A percentile compares a stretch with the other conserved stretches of the same genome.
These are phyloP conservation scores for Pterula multifida DNA, from an alignment of 1,284 basidiomycete genomes.

Conservation along the genomic window DNA sequence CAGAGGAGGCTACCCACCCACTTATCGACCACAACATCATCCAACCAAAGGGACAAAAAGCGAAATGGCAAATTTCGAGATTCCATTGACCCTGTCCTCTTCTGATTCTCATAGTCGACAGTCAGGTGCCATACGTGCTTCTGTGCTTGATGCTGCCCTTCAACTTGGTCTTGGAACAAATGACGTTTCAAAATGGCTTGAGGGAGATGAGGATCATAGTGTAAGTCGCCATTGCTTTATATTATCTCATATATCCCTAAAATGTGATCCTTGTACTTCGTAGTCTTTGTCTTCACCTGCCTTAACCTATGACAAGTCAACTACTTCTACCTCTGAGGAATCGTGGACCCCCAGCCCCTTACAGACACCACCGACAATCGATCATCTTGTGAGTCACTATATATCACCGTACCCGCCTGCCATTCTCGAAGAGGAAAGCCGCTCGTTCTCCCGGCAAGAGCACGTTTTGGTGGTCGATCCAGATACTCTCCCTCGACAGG, in stretches of 20 bases:
- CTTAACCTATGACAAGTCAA: neutral
- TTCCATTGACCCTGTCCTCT: too few relatives aligned
- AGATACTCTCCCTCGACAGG: slow-evolving; percentile 15
- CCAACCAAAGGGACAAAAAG: too few relatives aligned
- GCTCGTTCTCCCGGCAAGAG: slow-evolving; percentile 7
- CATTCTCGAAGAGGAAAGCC: neutral
- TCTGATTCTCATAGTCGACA: slow-evolving; percentile 35
- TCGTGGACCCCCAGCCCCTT: neutral
- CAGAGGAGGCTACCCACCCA: too few relatives aligned
- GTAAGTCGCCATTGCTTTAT: neutral
- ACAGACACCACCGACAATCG: neutral
- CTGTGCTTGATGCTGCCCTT: slow-evolving; percentile 57
- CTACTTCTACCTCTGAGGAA: neutral
- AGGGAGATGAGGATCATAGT: slow-evolving; percentile 33
- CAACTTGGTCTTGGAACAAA: slow-evolving; percentile 48
- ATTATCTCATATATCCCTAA: slow-evolving; percentile 3
- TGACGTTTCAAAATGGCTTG: slow-evolving; percentile 56
- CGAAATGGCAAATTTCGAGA: too few relatives aligned
- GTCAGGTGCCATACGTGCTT: slow-evolving; percentile 48
- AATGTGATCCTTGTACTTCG: neutral
- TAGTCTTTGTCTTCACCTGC: neutral
- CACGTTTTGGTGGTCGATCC: slow-evolving; percentile 12
- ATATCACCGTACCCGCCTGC: slow-evolving; percentile 3
- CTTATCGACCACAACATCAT: too few relatives aligned
- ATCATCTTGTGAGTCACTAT: neutral